phyloP scores from a whole-genome alignment of 345 rosid species.

The Crucihimalaya himalaica region DNA sequence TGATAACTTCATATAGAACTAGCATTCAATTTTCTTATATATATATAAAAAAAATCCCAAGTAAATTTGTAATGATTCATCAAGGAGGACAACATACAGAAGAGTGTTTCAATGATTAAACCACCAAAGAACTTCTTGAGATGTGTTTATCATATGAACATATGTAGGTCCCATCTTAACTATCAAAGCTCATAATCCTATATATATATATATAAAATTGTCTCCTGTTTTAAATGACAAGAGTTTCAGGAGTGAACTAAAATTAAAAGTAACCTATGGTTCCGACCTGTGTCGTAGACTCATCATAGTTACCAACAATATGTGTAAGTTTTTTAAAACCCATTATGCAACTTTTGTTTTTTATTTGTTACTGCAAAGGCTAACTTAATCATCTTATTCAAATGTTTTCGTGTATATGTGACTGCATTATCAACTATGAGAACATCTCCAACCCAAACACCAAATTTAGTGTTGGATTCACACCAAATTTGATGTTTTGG shows the following conservation, averaged over 20 bases:
- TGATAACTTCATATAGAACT: slow-evolving; percentile 11
- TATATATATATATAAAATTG: too few species aligned
- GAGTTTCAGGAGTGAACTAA: not conserved
- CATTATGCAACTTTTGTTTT: not conserved
- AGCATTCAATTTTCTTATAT: not conserved
- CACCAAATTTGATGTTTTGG: too few species aligned
- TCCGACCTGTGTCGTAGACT: not conserved
- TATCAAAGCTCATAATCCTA: slow-evolving; percentile 25
- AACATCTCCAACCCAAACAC: too few species aligned
- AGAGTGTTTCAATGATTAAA: slow-evolving; percentile 41
- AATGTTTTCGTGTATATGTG: not conserved
- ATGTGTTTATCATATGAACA: slow-evolving; percentile 35
- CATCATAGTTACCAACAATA: too few species aligned
- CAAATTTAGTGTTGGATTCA: too few species aligned
- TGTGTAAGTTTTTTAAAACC: not conserved
- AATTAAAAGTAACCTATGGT: not conserved
- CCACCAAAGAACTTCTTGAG: slow-evolving; percentile 35
- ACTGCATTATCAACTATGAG: not conserved
- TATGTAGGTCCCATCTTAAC: slow-evolving; percentile 31
- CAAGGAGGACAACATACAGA: slow-evolving; percentile 27
- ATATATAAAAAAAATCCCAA: not conserved
- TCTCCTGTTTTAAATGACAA: not conserved
- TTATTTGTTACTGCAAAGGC: not conserved
- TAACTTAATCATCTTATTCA: not conserved
- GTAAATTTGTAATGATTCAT: slow-evolving; percentile 35